A percentile compares a stretch with the other conserved stretches of the same genome.
phyloP scores from a whole-genome alignment of 768 basidiomycete species.

The Collybia sp. region DNA sequence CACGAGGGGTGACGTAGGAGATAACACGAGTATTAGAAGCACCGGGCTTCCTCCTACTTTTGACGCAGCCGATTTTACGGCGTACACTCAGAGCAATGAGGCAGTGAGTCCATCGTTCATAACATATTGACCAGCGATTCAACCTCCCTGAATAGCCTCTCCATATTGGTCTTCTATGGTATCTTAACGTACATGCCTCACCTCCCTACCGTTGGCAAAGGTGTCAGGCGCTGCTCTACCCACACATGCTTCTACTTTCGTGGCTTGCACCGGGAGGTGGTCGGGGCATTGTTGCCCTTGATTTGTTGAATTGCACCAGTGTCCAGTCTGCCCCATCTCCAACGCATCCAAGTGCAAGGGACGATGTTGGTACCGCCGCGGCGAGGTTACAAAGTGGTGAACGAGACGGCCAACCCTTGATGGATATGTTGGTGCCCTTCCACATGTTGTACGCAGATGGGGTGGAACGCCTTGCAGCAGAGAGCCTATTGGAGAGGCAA shows the following conservation, averaged over 20 bases:
- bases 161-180: constrained; percentile 84
- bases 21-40: constrained; percentile 23
- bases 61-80: constrained; percentile 39
- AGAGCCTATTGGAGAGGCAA: constrained; percentile 80
- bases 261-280: constrained; percentile 86
- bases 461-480: constrained; percentile 83
- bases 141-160: constrained; percentile 56
- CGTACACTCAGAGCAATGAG: constrained; percentile 45
- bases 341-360: constrained; percentile 72
- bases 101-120: constrained; percentile 29
- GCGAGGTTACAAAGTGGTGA: constrained; percentile 57
- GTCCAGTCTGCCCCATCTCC: constrained; percentile 83
- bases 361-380: constrained; percentile 85
- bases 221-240: constrained; percentile 78
- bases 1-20: constrained; percentile 14
- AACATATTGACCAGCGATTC: constrained; percentile 7
- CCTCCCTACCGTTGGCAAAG: constrained; percentile 79
- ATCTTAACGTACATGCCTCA: constrained; percentile 84
- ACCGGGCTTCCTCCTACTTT: constrained; percentile 37
- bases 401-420: constrained; percentile 41
- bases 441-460: constrained; percentile 90
- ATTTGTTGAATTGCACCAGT: constrained; percentile 81
- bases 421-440: constrained; percentile 83
- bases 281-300: constrained; percentile 80
- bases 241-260: constrained; percentile 78